A percentile compares a stretch with the other conserved stretches of the same genome.
Evolutionary conservation across 495 filamentous ascomycete genomes (phyloP).

Genomic region (Aspergillus leporis): DNA sequence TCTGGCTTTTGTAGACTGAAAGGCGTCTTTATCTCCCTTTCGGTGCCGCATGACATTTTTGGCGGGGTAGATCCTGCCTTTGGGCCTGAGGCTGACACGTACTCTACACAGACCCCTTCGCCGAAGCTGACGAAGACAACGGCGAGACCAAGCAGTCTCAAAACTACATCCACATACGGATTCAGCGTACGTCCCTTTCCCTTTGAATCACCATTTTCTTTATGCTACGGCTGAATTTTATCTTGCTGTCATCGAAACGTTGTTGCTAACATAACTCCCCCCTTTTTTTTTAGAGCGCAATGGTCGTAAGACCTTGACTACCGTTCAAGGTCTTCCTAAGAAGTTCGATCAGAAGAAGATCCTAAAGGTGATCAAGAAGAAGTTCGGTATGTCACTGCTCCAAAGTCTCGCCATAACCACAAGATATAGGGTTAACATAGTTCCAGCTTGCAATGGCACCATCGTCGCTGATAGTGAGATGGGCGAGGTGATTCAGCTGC

Average conservation of each 20-base stretch:
- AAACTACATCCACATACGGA: constrained; percentile 99
- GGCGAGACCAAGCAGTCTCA: constrained; percentile 90
- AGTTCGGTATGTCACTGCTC: constrained; percentile 73
- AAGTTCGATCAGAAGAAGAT: constrained; percentile 99
- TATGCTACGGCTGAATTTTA: constrained; percentile 6
- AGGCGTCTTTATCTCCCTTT: background rate
- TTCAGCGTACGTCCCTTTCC: constrained; percentile 82
- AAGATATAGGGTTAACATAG: constrained; percentile 19
- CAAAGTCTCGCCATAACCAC: background rate
- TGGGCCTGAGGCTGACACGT: constrained; percentile 39
- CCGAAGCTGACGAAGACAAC: constrained; percentile 99
- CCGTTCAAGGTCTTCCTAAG: constrained; percentile 95
- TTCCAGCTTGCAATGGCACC: constrained; percentile 98
- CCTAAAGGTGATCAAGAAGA: constrained; percentile 99
- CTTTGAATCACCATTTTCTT: constrained; percentile 4
- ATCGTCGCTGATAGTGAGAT: constrained; percentile 96
- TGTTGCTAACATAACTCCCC: constrained; percentile 24
- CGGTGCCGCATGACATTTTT: constrained; percentile 19
- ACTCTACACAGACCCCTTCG: constrained; percentile 87
- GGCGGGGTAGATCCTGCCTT: constrained; percentile 41
- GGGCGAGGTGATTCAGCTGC: constrained; percentile 99
- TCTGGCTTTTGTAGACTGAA: background rate
- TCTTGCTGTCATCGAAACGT: constrained; percentile 14
- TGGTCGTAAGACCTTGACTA: constrained; percentile 99
- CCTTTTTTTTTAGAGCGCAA: constrained; percentile 92